phyloP scores from a whole-genome alignment of 805 yeast genomes.

The Zygotorulaspora florentina region DNA sequence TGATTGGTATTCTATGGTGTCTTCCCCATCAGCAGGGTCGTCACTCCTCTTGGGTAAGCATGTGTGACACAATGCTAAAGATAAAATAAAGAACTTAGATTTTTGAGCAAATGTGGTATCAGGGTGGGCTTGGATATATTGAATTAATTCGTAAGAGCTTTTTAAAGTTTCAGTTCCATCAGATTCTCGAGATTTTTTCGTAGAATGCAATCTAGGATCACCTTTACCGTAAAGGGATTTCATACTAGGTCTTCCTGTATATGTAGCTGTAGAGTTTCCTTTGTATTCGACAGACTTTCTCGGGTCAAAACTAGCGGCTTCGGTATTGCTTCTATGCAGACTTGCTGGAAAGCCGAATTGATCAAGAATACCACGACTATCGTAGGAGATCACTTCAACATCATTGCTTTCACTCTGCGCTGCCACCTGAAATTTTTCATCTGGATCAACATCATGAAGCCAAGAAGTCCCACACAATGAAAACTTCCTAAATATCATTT shows the following conservation, averaged over 20 bases:
- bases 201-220: neutral
- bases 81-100: constrained; percentile 73
- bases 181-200: neutral
- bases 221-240: constrained; percentile 37
- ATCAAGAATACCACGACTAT: constrained; percentile 14
- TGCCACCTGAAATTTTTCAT: neutral
- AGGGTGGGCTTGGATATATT: constrained; percentile 69
- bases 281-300: constrained; percentile 41
- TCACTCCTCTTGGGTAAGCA: constrained; percentile 65
- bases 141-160: constrained; percentile 63
- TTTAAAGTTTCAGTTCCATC: constrained; percentile 34
- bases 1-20: constrained; percentile 74
- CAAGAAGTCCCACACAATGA: constrained; percentile 86
- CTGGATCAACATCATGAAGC: constrained; percentile 66
- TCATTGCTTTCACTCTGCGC: constrained; percentile 8
- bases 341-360: neutral
- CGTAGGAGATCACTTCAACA: constrained; percentile 26
- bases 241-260: constrained; percentile 56
- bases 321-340: neutral
- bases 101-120: constrained; percentile 61
- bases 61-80: constrained; percentile 84
- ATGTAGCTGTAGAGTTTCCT: constrained; percentile 39
- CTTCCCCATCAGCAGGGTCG: constrained; percentile 30
- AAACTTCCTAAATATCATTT: constrained; percentile 87
- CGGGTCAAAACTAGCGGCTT: neutral